Evolutionary conservation across 2,329 filamentous ascomycete species (phyloP).

Genomic region (Dryadomyces quercivorus): DNA sequence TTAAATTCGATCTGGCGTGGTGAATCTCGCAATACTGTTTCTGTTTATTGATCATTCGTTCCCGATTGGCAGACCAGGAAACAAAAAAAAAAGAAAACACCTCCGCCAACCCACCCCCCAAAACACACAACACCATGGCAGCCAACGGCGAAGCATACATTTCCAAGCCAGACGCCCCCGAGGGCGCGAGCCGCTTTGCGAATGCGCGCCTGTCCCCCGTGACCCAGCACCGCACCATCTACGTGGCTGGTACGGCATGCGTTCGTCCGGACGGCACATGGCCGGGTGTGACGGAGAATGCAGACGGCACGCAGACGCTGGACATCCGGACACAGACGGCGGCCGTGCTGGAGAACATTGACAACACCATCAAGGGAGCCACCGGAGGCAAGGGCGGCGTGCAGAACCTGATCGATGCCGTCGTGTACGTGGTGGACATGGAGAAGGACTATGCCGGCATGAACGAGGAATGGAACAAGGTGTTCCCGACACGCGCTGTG

Average conservation of each 20-base stretch:
- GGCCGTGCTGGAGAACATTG: conserved; percentile 24
- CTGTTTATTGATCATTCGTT: too few species aligned
- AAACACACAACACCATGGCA: conserved; percentile 13
- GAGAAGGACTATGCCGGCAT: conserved; percentile 27
- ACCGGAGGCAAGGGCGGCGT: conserved; percentile 22
- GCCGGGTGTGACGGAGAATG: conserved; percentile 22
- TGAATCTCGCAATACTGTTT: too few species aligned
- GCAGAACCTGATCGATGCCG: conserved; percentile 25
- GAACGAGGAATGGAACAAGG: conserved; percentile 34
- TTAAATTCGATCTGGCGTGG: too few species aligned
- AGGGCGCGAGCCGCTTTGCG: conserved; percentile 18
- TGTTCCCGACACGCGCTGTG: conserved; percentile 22
- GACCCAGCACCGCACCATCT: conserved; percentile 22
- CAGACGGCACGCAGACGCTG: conserved; percentile 21
- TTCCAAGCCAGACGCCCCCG: conserved; percentile 17
- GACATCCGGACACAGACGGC: conserved; percentile 26
- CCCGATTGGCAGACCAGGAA: too few species aligned
- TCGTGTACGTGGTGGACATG: conserved; percentile 29
- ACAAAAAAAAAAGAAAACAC: too few species aligned
- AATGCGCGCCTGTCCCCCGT: conserved; percentile 23
- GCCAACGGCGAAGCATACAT: conserved; percentile 23
- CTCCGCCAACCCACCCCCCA: too few species aligned
- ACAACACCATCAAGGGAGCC: conserved; percentile 24
- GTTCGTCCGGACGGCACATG: conserved; percentile 21
- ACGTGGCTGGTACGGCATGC: conserved; percentile 26